Conservation (phyloP, 179 eudicot genomes). For the Spergularia azorica region DNA sequence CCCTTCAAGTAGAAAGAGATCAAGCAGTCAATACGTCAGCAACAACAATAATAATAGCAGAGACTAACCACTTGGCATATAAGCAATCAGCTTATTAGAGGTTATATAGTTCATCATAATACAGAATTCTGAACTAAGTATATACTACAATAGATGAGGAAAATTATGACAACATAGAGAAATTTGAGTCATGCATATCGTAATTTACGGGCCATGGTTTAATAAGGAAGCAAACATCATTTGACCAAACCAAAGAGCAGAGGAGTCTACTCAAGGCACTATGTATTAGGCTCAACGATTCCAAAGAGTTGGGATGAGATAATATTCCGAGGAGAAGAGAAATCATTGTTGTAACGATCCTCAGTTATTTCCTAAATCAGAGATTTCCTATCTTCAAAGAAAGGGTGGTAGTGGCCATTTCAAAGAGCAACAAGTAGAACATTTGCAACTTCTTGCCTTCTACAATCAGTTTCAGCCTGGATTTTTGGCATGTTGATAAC, state of each 20-base stretch:
- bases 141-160: neutral
- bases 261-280: too few species aligned
- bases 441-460: neutral
- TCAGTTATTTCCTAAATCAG: neutral
- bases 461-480: neutral
- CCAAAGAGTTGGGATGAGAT: neutral
- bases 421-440: neutral
- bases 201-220: too few species aligned
- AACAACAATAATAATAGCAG: neutral
- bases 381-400: neutral
- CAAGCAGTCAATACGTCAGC: neutral
- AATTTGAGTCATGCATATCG: neutral
- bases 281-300: too few species aligned
- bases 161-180: neutral
- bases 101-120: neutral
- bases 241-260: too few species aligned
- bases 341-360: neutral
- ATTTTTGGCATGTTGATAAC: neutral
- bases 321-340: neutral
- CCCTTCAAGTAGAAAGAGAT: slow-evolving; percentile 52
- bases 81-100: neutral
- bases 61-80: neutral
- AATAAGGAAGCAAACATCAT: too few species aligned
- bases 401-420: neutral
- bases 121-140: neutral